phyloP scores from a whole-genome alignment of 2,329 filamentous ascomycete genomes.

The Aureobasidium sp. region DNA sequence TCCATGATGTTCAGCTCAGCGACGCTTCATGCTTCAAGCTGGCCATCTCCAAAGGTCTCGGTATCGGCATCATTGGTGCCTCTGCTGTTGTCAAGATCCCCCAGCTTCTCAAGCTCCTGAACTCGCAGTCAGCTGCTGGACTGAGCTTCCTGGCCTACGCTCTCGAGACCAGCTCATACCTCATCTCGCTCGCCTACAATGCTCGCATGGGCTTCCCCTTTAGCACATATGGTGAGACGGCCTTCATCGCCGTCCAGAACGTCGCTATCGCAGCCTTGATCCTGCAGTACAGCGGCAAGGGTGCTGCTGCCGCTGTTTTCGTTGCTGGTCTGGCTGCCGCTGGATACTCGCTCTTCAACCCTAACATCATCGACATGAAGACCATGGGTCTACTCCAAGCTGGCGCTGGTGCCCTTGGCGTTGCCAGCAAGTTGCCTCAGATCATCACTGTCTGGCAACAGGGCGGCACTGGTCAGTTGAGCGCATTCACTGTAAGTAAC shows the following conservation, averaged over 20 bases:
- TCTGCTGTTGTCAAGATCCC: conserved; percentile 96
- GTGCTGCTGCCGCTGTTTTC: conserved; percentile 76
- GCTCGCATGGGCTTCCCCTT: conserved; percentile 93
- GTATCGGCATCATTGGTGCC: conserved; percentile 92
- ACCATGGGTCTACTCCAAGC: conserved; percentile 82
- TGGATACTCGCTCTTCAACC: conserved; percentile 75
- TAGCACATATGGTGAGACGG: conserved; percentile 96
- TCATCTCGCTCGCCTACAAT: conserved; percentile 95
- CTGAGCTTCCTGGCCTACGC: conserved; percentile 92
- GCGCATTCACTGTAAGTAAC: conserved; percentile 87
- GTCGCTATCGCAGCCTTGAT: conserved; percentile 89
- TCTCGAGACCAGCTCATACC: conserved; percentile 88
- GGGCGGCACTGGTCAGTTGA: conserved; percentile 94
- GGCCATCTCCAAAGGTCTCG: conserved; percentile 90
- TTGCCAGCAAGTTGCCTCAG: conserved; percentile 95
- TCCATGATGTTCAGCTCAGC: conserved; percentile 85
- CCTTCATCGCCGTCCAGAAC: conserved; percentile 92
- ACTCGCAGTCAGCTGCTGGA: conserved; percentile 82
- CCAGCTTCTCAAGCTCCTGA: conserved; percentile 92
- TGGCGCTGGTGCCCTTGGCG: conserved; percentile 81
- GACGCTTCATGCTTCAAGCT: conserved; percentile 87
- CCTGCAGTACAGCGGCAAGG: conserved; percentile 80
- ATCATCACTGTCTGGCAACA: conserved; percentile 87
- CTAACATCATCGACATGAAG: conserved; percentile 70
- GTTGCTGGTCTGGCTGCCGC: conserved; percentile 78